Conservation (phyloP, 495 filamentous ascomycete species). For the Pyrenopolyporus hunteri region DNA sequence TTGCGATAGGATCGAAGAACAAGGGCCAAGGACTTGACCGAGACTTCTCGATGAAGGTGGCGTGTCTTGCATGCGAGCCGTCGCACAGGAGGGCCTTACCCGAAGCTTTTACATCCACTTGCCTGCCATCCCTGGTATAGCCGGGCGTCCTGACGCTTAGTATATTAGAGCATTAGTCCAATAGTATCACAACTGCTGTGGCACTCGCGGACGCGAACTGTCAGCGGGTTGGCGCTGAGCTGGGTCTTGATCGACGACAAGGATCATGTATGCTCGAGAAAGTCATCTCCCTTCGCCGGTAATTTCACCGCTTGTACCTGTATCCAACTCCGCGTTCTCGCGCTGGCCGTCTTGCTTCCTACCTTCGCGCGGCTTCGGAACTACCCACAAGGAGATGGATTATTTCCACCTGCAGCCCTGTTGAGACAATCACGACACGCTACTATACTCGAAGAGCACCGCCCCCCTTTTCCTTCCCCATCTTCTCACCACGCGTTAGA, state of each 20-base stretch:
- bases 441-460: constrained; percentile 10
- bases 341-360: constrained; percentile 1
- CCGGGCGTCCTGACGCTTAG: constrained; percentile 21
- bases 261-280: constrained; percentile 18
- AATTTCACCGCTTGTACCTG: constrained; percentile 8
- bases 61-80: constrained; percentile 32
- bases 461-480: constrained; percentile 22
- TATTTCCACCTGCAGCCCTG: background rate
- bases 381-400: background rate
- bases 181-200: constrained; percentile 21
- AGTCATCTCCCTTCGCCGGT: constrained; percentile 12
- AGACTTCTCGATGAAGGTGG: constrained; percentile 33
- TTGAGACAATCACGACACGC: constrained; percentile 2
- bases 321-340: background rate
- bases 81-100: constrained; percentile 37
- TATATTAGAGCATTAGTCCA: constrained; percentile 20
- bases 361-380: background rate
- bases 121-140: constrained; percentile 23
- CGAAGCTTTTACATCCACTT: constrained; percentile 33
- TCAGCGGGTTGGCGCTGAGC: constrained; percentile 35
- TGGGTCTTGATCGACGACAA: constrained; percentile 33
- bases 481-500: no score
- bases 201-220: constrained; percentile 31
- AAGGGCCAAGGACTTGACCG: constrained; percentile 30
- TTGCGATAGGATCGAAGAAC: constrained; percentile 11